Evolutionary conservation across 768 basidiomycete genomes (phyloP).

Genomic region (Phaeotremella skinneri): DNA sequence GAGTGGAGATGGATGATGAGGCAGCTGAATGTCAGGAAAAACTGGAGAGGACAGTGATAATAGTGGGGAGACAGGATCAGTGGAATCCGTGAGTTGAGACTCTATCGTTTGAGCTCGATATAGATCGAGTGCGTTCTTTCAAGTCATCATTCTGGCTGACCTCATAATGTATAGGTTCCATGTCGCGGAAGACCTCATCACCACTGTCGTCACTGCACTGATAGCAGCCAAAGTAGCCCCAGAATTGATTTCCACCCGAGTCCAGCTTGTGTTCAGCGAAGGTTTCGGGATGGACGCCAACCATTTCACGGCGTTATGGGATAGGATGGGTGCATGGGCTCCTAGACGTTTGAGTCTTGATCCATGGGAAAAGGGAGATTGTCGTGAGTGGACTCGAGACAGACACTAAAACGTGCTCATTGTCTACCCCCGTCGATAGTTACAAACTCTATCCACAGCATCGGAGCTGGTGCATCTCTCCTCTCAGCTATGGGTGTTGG

Average conservation of each 20-base stretch:
- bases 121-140: no score
- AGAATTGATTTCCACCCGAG: slow-evolving; percentile 18
- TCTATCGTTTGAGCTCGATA: no score
- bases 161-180: slow-evolving; percentile 31
- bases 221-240: slow-evolving; percentile 30
- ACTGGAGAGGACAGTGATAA: slow-evolving; percentile 30
- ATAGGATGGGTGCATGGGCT: slow-evolving; percentile 44
- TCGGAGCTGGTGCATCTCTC: slow-evolving; percentile 45
- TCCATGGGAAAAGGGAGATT: slow-evolving; percentile 38
- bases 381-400: slow-evolving; percentile 27
- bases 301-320: slow-evolving; percentile 47
- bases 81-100: slow-evolving; percentile 45
- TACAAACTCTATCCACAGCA: slow-evolving; percentile 43
- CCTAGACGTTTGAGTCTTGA: slow-evolving; percentile 41
- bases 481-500: slow-evolving; percentile 42
- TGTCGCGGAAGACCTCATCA: slow-evolving; percentile 48
- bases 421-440: slow-evolving; percentile 17
- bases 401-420: neutral
- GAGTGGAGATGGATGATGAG: neutral
- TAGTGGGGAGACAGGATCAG: slow-evolving; percentile 46
- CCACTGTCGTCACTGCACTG: slow-evolving; percentile 42
- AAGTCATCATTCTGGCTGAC: neutral
- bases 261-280: slow-evolving; percentile 45
- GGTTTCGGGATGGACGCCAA: slow-evolving; percentile 43
- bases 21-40: slow-evolving; percentile 21